Evolutionary conservation across 345 rosid species (phyloP).

Genomic region (Populus ilicifolia): DNA sequence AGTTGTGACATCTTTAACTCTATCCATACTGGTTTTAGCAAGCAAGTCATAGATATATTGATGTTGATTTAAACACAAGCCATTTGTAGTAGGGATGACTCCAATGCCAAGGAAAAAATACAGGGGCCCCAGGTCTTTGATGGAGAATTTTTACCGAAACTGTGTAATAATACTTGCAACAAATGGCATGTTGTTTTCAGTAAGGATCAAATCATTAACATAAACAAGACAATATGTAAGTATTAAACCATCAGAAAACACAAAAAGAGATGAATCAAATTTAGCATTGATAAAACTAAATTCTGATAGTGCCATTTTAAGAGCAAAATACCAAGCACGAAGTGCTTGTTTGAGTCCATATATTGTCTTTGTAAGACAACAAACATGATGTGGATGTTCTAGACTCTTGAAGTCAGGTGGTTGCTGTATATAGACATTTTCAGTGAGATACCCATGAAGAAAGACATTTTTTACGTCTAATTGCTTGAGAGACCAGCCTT

Average conservation of each 20-base stretch:
- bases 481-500: background rate
- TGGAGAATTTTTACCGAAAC: no score
- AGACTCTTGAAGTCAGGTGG: rapidly evolving
- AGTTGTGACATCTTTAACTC: background rate
- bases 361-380: background rate
- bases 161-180: background rate
- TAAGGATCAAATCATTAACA: background rate
- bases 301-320: background rate
- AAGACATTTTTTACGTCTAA: background rate
- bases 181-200: no score
- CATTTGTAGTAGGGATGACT: background rate
- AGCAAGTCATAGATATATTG: rapidly evolving
- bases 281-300: background rate
- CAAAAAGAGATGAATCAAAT: background rate
- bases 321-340: background rate
- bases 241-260: no score
- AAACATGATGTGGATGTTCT: background rate
- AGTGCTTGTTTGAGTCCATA: background rate
- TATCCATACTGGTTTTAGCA: background rate
- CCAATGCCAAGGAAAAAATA: no score
- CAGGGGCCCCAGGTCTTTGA: background rate
- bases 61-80: no score
- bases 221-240: background rate
- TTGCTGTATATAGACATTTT: background rate
- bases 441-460: background rate